Evolutionary conservation across 352 stramenopile genomes (phyloP), one percentile per base, ranked within the genome.

Genomic region (Phytophthora pini): DNA sequence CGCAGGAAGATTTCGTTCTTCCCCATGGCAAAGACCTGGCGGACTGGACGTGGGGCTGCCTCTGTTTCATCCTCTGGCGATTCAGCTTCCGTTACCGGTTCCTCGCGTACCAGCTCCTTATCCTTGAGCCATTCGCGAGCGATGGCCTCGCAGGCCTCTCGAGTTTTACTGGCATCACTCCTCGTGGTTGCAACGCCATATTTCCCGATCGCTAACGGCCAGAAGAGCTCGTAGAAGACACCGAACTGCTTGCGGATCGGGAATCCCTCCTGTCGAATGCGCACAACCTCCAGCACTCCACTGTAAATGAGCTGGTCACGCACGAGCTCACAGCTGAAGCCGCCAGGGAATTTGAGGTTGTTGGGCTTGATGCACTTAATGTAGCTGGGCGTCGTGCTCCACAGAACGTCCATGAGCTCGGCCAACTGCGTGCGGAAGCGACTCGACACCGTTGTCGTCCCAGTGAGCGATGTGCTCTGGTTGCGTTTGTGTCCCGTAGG

Each of bases 341-440:
- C 74, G 39, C 93, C 84, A 0, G 92, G 80, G 43, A 97, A 94
- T 65, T 98, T 98, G 15, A 95, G 62, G 48, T 92, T 97, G 78
- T 98, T 98, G 5, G 94, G 94, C 75, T 98, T 98, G 72, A 98
- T 97, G 58, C 93, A 98, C 62, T 97, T 95, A 67, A 98, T 94
- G 65, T 98, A 98, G 38, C 94, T 93, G 5, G 92, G 92, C n/a
- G 91, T 92, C 44, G 93, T 98, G 38, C 72, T 76, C 72, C 79
- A 87, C 10, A 97, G 59, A 32, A 94, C 84, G 5, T 92, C 82
- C 86, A 94, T 95, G 36, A 97, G 70, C 24, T 93, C 86, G 0
- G 68, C 48, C 4, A 97, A 54, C 53, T 97, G 90, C n/a, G 76
- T 88, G 8, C 84, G 79, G 56, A 93, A 93, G 10, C 80, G 80